These are phyloP conservation scores for Grammothele lineata DNA, from an alignment of 768 basidiomycete genomes.

Conservation along the genomic window DNA sequence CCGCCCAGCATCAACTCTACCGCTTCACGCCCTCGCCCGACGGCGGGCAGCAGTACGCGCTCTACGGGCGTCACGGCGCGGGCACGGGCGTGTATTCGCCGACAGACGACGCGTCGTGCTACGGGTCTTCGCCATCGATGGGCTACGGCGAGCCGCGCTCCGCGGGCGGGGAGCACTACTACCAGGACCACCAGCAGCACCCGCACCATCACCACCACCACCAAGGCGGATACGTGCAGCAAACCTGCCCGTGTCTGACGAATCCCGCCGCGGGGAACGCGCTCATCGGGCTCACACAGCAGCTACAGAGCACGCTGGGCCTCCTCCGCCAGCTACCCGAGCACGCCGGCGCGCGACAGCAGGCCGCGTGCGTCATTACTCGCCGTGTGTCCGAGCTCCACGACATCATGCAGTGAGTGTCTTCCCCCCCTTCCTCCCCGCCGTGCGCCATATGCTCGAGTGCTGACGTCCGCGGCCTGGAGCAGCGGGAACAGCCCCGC, in stretches of 20 bases:
- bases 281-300: slow-evolving; percentile 58
- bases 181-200: slow-evolving; percentile 18
- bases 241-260: slow-evolving; percentile 59
- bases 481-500: slow-evolving; percentile 16
- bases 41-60: slow-evolving; percentile 9
- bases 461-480: background rate
- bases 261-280: slow-evolving; percentile 56
- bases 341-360: slow-evolving; percentile 38
- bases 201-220: slow-evolving; percentile 20
- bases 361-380: slow-evolving; percentile 45
- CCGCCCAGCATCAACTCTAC: slow-evolving; percentile 45
- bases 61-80: slow-evolving; percentile 11
- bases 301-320: slow-evolving; percentile 53
- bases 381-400: slow-evolving; percentile 58
- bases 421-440: slow-evolving; percentile 11
- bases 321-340: slow-evolving; percentile 59
- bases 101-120: slow-evolving; percentile 16
- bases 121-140: slow-evolving; percentile 22
- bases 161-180: slow-evolving; percentile 19
- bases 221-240: slow-evolving; percentile 28
- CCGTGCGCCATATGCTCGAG: too few relatives aligned
- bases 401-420: slow-evolving; percentile 62
- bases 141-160: slow-evolving; percentile 19
- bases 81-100: slow-evolving; percentile 16
- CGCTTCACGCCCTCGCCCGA: slow-evolving; percentile 58